Evolutionary conservation across 805 yeast species (phyloP).

Genomic region (Nakazawaea ambrosiae): DNA sequence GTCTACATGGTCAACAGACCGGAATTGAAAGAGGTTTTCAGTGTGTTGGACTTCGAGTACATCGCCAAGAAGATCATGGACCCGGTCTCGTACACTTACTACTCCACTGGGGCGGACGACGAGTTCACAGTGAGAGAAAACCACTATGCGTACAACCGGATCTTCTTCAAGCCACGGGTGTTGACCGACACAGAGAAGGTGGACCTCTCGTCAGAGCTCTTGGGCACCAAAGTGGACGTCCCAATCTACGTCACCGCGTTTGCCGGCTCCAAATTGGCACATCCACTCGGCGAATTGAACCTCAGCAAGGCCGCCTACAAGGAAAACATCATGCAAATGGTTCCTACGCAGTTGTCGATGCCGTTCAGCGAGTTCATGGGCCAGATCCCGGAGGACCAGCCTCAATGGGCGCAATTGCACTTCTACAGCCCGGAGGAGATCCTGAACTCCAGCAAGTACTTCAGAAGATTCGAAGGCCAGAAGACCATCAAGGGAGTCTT

Average conservation of each 20-base stretch:
- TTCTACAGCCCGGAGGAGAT: conserved; percentile 58
- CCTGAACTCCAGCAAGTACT: conserved; percentile 41
- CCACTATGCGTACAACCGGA: conserved; percentile 76
- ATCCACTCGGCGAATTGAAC: conserved; percentile 80
- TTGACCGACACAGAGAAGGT: conserved; percentile 68
- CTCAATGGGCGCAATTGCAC: conserved; percentile 79
- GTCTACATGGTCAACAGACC: conserved; percentile 47
- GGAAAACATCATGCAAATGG: conserved; percentile 67
- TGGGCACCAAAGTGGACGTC: conserved; percentile 55
- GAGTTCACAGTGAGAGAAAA: conserved; percentile 82
- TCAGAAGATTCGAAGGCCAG: conserved; percentile 54
- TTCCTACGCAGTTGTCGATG: conserved; percentile 80
- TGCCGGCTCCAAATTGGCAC: conserved; percentile 80
- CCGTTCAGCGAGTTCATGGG: conserved; percentile 69
- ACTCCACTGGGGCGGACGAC: conserved; percentile 83
- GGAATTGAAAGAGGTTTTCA: conserved; percentile 56
- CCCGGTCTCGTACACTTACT: conserved; percentile 79
- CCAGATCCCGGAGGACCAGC: conserved; percentile 51
- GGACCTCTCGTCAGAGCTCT: conserved; percentile 55
- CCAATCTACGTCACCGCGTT: conserved; percentile 92
- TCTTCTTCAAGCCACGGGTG: conserved; percentile 77
- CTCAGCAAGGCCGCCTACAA: conserved; percentile 66
- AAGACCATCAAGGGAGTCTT: conserved; percentile 60
- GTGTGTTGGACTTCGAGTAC: conserved; percentile 76
- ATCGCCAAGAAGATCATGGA: conserved; percentile 73